A percentile compares a stretch with the other conserved stretches of the same genome.
Evolutionary conservation across 2,329 filamentous ascomycete species (phyloP).

Genomic region (Fusarium acutatum): DNA sequence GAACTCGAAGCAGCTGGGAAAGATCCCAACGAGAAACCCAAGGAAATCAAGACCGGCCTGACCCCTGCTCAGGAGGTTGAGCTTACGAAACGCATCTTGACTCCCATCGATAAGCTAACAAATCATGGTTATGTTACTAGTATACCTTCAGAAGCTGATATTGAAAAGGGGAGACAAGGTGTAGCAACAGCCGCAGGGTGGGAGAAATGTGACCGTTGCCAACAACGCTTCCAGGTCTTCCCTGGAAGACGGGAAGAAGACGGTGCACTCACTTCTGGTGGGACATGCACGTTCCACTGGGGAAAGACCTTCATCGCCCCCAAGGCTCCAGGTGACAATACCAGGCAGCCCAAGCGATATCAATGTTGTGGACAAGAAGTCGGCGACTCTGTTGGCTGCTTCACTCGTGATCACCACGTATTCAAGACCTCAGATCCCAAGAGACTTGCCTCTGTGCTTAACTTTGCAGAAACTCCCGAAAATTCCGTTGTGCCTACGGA

Average conservation of each 20-base stretch:
- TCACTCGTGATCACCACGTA: constrained; percentile 76
- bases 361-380: constrained; percentile 81
- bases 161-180: constrained; percentile 71
- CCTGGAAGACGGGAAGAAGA: constrained; percentile 83
- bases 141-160: constrained; percentile 71
- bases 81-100: constrained; percentile 69
- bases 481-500: constrained; percentile 62
- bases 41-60: constrained; percentile 74
- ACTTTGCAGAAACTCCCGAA: constrained; percentile 80
- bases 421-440: constrained; percentile 84
- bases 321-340: constrained; percentile 63
- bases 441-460: constrained; percentile 78
- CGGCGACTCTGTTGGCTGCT: constrained; percentile 80
- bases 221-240: constrained; percentile 88
- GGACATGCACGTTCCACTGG: constrained; percentile 82
- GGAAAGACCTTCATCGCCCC: constrained; percentile 72
- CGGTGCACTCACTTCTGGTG: constrained; percentile 77
- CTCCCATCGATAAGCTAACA: constrained; percentile 70
- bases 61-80: constrained; percentile 72
- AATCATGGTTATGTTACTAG: constrained; percentile 78
- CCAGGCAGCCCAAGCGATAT: constrained; percentile 69
- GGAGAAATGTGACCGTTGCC: constrained; percentile 90
- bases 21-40: constrained; percentile 49
- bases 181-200: constrained; percentile 75
- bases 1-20: constrained; percentile 45